phyloP scores from a whole-genome alignment of 208 protist species.

The Wallacemonas collosoma region DNA sequence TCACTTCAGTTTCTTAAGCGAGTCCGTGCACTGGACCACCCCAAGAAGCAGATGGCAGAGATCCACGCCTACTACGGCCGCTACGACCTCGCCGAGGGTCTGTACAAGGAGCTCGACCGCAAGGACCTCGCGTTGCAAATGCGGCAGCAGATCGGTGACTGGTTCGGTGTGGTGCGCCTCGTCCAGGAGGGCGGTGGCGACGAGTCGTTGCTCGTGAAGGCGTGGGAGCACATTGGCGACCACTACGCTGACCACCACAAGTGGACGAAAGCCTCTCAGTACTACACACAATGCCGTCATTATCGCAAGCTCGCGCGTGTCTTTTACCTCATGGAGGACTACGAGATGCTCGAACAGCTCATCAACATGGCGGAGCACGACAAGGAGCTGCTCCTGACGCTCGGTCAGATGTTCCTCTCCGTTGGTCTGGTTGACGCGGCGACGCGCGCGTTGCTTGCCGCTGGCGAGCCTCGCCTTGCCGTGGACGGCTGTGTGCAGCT shows the following conservation, averaged over 20 bases:
- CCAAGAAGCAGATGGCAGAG: constrained; percentile 95
- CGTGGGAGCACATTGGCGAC: constrained; percentile 96
- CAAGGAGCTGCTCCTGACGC: constrained; percentile 78
- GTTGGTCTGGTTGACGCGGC: constrained; percentile 93
- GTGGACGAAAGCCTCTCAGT: constrained; percentile 94
- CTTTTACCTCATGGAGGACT: constrained; percentile 95
- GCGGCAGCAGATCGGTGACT: constrained; percentile 93
- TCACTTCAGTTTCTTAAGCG: constrained; percentile 97
- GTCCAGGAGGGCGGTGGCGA: constrained; percentile 92
- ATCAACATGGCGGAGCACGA: constrained; percentile 89
- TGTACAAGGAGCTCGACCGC: constrained; percentile 96
- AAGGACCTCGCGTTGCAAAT: constrained; percentile 96
- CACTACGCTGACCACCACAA: constrained; percentile 95
- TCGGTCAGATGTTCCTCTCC: constrained; percentile 91
- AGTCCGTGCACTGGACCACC: constrained; percentile 89
- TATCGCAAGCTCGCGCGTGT: constrained; percentile 87
- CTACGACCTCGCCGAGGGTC: constrained; percentile 96
- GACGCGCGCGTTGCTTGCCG: constrained; percentile 89
- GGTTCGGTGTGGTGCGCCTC: constrained; percentile 94
- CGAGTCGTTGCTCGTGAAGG: constrained; percentile 87
- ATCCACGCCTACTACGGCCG: constrained; percentile 94
- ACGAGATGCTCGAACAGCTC: constrained; percentile 86
- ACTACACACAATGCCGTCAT: constrained; percentile 94
- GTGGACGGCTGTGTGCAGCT: constrained; percentile 94
- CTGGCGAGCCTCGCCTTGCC: constrained; percentile 84